Base-by-base conservation (phyloP, 495 filamentous ascomycete genomes). In the Aspergillus affinis region DNA sequence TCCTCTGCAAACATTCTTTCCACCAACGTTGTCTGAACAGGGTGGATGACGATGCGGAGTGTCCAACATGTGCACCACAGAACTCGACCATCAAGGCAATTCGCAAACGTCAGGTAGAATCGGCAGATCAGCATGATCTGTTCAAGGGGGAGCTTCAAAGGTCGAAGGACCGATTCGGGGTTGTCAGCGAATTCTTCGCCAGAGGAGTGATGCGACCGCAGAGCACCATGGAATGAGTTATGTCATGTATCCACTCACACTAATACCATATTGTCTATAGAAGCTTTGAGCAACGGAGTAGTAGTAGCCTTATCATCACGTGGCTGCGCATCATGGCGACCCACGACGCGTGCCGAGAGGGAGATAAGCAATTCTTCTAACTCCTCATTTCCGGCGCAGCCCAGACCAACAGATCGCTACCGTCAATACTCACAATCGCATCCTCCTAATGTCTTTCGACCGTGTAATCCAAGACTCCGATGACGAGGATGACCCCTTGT, bases 1-100 rank as follows among this genome's bases (percentile, higher is more conserved):
- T 98, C 72, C 74, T 98, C 64, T 98, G 94, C 81, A 94, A 92
- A 70, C 94, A 98, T 70, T 91, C 87, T 48, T 98, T 96, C 80
- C 94, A 98, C 70, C 89, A 95, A 73, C 81, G 90, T 27, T 96
- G 91, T 74, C 79, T 95, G 53, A 85, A 88, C 58, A 80, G 78
- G 23, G 79, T 81, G 46, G 88, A 84, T 48, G 86, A 87, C 19
- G 84, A 86, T 26, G 82, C 84, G 0, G 92, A 96, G 72, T 98
- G 94, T 71, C 90, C 93, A 17, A 77, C 88, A 15, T 98, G 95
- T 65, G 88, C 88, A 27, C 79, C 84, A 48, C 84, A 89, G 27
- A 96, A 97, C 74, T 84, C 88, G 20, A 96, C 91, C 3, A 92
- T 98, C 58, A 79, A 87, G 55, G 90, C 93, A 52, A 88, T 98